Base-by-base conservation (phyloP, 2,329 filamentous ascomycete species). In the Penicillium sp. region DNA sequence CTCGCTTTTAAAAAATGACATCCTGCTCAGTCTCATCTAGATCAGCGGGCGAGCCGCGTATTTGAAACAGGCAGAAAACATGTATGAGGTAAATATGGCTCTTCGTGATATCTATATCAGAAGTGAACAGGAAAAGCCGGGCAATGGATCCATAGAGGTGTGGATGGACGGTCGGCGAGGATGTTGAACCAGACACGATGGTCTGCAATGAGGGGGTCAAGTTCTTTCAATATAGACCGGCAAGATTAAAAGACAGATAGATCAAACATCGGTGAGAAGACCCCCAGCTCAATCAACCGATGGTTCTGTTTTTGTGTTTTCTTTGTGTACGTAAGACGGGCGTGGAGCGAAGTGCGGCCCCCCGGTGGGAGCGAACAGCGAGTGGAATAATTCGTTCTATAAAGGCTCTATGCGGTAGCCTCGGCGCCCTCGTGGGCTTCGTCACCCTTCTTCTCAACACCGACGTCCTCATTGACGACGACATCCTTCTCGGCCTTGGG, bases 321-420 rank as follows among this genome's bases (percentile, higher is more conserved):
- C 21, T 48, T 54, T 43, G 24, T n/a, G 23, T 34, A 48, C 16
- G 52, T 43, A 33, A 16, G 29, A 36, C 31, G 26, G 16, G 26
- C 29, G 23, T 41, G 13, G 34, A 53, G 45, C 39, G 31, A 42
- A 31, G 34, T 33, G 24, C 44, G 39, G 39, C 18, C 45, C 34
- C 45, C 46, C 34, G 16, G 46, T 33, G 29, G 31, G 44, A 48
- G 45, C 49, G 33, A 55, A 39, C 44, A 47, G 49, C 39, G 50
- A 53, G 52, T 38, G 46, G 47, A 52, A 47, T 52, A 48, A 41
- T 42, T 43, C 45, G 47, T 57, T 54, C 50, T 54, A 47, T 55
- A 44, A 49, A 45, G 54, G 38, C 51, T 63, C 57, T 71, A 72
- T 60, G 67, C 69, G 45, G 52, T 63, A 43, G 66, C 52, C 57